Percentiles rank a stretch among this genome's conserved stretches.
These are phyloP conservation scores for Talaromyces nanjingensis DNA, from an alignment of 495 filamentous ascomycete species.

Conservation along the genomic window DNA sequence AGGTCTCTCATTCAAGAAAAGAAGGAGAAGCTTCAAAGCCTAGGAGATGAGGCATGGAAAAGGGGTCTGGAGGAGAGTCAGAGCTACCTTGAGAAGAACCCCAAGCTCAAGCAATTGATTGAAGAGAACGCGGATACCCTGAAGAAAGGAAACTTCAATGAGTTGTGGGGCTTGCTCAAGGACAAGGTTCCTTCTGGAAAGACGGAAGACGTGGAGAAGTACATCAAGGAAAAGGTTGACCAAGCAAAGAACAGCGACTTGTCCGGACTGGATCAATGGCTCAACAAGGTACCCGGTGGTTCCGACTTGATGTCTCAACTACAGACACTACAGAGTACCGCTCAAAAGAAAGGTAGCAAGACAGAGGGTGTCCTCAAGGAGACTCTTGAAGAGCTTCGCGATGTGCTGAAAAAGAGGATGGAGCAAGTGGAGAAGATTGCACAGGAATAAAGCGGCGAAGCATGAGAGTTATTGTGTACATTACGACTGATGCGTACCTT, in stretches of 20 bases:
- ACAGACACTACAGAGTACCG: constrained; percentile 43
- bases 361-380: constrained; percentile 55
- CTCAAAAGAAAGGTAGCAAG: constrained; percentile 52
- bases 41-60: constrained; percentile 58
- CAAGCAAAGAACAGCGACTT: constrained; percentile 43
- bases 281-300: constrained; percentile 45
- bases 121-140: constrained; percentile 53
- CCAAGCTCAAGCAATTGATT: constrained; percentile 55
- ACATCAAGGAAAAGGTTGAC: constrained; percentile 45
- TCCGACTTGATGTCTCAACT: constrained; percentile 50
- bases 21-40: constrained; percentile 49
- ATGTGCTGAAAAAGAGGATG: constrained; percentile 37
- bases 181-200: constrained; percentile 47
- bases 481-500: not conserved
- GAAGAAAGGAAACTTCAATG: constrained; percentile 51
- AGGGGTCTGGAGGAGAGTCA: constrained; percentile 55
- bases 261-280: constrained; percentile 37
- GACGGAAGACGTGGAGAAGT: constrained; percentile 48
- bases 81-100: constrained; percentile 59
- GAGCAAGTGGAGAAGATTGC: constrained; percentile 34
- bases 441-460: constrained; percentile 17
- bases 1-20: constrained; percentile 57
- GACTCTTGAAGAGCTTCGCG: constrained; percentile 44
- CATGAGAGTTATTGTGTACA: not conserved
- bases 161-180: constrained; percentile 47